Evolutionary conservation across 2,329 filamentous ascomycete species (phyloP).

Genomic region (Phialocephala subalpina): DNA sequence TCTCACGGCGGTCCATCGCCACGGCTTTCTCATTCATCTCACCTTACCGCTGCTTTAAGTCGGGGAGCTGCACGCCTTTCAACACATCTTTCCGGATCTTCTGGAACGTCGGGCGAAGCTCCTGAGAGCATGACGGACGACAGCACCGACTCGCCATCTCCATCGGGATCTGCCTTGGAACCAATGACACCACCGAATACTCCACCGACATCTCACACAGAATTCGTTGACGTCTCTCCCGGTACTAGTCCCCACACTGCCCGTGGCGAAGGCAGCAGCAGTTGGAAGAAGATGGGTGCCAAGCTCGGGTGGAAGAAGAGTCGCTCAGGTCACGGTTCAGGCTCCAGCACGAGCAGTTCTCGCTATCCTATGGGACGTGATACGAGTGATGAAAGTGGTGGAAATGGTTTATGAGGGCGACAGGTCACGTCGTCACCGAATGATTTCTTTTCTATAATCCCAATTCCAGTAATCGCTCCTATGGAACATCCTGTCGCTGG

Average conservation of each 20-base stretch:
- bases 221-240: constrained; percentile 37
- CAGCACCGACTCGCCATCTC: constrained; percentile 66
- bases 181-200: constrained; percentile 80
- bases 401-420: constrained; percentile 61
- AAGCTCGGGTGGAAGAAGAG: constrained; percentile 66
- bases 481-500: constrained; percentile 37
- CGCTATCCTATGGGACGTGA: constrained; percentile 47
- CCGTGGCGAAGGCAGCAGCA: constrained; percentile 48
- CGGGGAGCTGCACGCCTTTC: constrained; percentile 37
- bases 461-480: constrained; percentile 39
- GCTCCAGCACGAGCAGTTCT: constrained; percentile 48
- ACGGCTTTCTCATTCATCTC: constrained; percentile 40
- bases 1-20: constrained; percentile 36
- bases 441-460: constrained; percentile 43
- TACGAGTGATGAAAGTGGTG: constrained; percentile 44
- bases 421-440: constrained; percentile 62
- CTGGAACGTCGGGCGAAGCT: constrained; percentile 56
- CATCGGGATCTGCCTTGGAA: constrained; percentile 56
- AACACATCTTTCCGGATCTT: constrained; percentile 41
- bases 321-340: constrained; percentile 54
- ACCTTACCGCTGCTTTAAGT: constrained; percentile 38
- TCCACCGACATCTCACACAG: constrained; percentile 65
- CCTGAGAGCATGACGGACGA: constrained; percentile 68
- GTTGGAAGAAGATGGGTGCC: constrained; percentile 71
- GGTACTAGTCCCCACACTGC: constrained; percentile 36